Base-by-base conservation (phyloP, 2,329 filamentous ascomycete species). In the Periconia sp. region DNA sequence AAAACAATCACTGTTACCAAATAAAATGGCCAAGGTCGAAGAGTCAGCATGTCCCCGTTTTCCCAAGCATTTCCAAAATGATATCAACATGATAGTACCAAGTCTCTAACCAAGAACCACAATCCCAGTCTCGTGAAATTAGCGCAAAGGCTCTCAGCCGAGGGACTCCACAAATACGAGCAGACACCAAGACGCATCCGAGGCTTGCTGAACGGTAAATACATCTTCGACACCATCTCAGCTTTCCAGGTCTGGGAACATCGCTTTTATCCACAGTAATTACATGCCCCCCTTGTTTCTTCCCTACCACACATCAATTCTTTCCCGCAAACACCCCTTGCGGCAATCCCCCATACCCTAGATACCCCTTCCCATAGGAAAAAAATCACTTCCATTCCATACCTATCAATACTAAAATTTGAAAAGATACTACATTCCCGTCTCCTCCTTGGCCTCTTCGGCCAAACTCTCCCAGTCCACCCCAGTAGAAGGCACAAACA, bases 211-310 rank as follows among this genome's bases (percentile, higher is more conserved):
- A 65, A 68, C 17, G 68, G 66, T 9, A 61, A 60, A 55, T 72
- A 66, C 44, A 64, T 62, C 2, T 67, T 73, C 44, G 72, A 74
- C 42, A 73, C 72, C 0, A 62, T 57, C 9, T 50, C 63, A 3
- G 74, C 71, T 8, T 58, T 59, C 6, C 62, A 72, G 47, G 72
- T 76, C 11, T 76, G 73, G 73, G 72, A 76, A 50, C 63, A 73
- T 49, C 55, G 64, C 0, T 64, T 71, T 44, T 74, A 69, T 41
- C 72, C 71, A 15, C 66, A 73, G 66, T 74, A 66, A 30, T 47
- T 15, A 50, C 23, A 18, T 27, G 6, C n/a, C 15, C n/a, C 15
- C 41, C 19, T 47, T 18, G 1, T n/a, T 17, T 51, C 18, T 15
- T 31, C 27, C 33, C 15, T 13, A 37, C 33, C 33, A 37, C 33